A percentile compares a stretch with the other conserved stretches of the same genome.
These are phyloP conservation scores for Globisporangium camurandrum DNA, from an alignment of 352 stramenopile species.

Conservation along the genomic window DNA sequence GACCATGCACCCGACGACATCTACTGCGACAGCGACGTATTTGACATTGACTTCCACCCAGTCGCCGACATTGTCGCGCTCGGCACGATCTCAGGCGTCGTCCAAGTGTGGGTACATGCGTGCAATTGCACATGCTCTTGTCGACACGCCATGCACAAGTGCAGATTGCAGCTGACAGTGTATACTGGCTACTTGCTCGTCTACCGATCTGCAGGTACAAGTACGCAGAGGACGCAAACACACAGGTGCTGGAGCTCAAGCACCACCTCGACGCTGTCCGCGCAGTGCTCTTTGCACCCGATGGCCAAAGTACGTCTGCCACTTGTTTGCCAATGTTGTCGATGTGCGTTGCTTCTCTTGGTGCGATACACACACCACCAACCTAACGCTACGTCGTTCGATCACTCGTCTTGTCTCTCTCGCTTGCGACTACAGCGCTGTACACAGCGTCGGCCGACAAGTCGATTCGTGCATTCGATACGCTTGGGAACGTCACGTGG, in stretches of 20 bases:
- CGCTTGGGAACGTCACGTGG: slow-evolving; percentile 67
- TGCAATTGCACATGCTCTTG: too few relatives aligned
- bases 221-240: slow-evolving; percentile 67
- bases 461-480: slow-evolving; percentile 80
- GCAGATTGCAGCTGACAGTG: too few relatives aligned
- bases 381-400: too few relatives aligned
- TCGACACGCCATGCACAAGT: too few relatives aligned
- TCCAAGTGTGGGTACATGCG: slow-evolving; percentile 60
- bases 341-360: too few relatives aligned
- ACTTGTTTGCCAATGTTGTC: too few relatives aligned
- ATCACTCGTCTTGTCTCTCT: slow-evolving; percentile 1
- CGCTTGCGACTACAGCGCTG: slow-evolving; percentile 32
- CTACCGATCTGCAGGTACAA: slow-evolving; percentile 76
- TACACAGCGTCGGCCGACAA: slow-evolving; percentile 74
- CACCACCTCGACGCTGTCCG: slow-evolving; percentile 70
- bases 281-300: slow-evolving; percentile 58
- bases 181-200: too few relatives aligned
- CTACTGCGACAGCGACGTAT: slow-evolving; percentile 63
- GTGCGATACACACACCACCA: too few relatives aligned
- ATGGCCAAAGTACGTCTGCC: slow-evolving; percentile 57
- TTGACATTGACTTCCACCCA: slow-evolving; percentile 85
- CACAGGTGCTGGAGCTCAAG: slow-evolving; percentile 63
- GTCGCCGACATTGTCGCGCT: slow-evolving; percentile 58
- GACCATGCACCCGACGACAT: slow-evolving; percentile 80
- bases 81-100: slow-evolving; percentile 63